These are phyloP conservation scores for Thermochaetoides thermophila DNA, from an alignment of 495 filamentous ascomycete genomes.

Conservation along the genomic window DNA sequence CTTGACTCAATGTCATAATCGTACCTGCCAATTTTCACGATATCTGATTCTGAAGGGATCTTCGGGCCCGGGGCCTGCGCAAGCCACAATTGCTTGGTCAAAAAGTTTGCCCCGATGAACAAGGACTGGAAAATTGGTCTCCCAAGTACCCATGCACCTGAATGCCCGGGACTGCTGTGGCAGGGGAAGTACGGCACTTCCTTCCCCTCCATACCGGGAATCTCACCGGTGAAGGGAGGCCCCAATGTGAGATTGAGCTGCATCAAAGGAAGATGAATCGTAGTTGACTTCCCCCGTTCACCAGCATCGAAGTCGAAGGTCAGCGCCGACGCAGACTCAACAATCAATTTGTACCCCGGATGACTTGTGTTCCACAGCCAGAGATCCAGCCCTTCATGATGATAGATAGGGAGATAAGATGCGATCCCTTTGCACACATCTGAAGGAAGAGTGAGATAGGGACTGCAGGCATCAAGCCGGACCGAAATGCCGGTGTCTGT, in stretches of 20 bases:
- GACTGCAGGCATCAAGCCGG: conserved; percentile 1
- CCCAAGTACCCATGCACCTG: neutral
- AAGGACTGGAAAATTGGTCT: conserved; percentile 3
- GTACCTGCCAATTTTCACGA: too few relatives aligned
- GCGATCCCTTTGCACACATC: conserved; percentile 3
- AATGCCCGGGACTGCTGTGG: neutral
- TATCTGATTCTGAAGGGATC: neutral
- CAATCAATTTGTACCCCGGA: neutral
- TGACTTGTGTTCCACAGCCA: conserved; percentile 3
- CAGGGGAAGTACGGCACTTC: conserved; percentile 5
- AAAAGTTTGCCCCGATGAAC: conserved; percentile 4
- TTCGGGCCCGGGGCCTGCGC: conserved; percentile 2
- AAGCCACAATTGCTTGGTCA: neutral
- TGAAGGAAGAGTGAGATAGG: conserved; percentile 2
- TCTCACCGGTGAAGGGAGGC: neutral
- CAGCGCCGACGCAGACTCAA: neutral
- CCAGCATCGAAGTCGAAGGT: conserved; percentile 1
- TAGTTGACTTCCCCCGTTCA: neutral
- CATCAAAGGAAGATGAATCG: conserved; percentile 2
- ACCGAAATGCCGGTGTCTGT: neutral
- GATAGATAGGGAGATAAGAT: conserved; percentile 1
- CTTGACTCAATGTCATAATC: too few relatives aligned
- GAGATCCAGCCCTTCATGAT: conserved; percentile 1
- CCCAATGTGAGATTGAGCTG: conserved; percentile 5
- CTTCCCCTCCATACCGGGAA: too few relatives aligned